Evolutionary conservation across 805 yeast genomes (phyloP), one percentile per base, ranked within the genome.

Genomic region (Ascoidea asiatica): DNA sequence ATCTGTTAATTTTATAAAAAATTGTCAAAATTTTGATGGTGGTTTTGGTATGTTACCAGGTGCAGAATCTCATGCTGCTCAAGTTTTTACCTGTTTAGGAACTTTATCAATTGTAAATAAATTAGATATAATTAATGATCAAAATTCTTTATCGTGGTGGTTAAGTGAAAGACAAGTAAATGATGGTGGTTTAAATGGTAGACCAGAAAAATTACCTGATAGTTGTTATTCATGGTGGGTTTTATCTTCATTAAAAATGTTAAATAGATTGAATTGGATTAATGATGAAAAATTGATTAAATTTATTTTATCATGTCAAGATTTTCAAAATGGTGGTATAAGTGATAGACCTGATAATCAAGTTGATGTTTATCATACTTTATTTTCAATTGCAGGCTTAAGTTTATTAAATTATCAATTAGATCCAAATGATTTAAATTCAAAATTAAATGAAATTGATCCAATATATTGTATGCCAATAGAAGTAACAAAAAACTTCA

Each of bases 211-310:
- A 58, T 64, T 87, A 18, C 95, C 97, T 0, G 99, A 92, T 61
- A 95, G 86, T n/a, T 92, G 99, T 58, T 92, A 92, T 59, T 79
- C 92, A 53, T 92, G 97, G 95, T 92, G 99, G 99, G 95, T 88
- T 7, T 59, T 88, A 19, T 81, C 94, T 1, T 72, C 87, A 2
- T 62, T 89, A 46, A 72, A 82, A 0, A 78, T 86, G 36, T 66
- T 90, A 19, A 74, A 65, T 0, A 77, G 73, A 49, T 59, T 78
- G 18, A 73, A 83, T 50, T 88, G 95, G 88, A 81, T 92, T n/a
- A 81, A 86, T 55, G 68, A 66, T 22, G 69, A 63, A 4, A 76
- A 72, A 52, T 64, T 92, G 46, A 70, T 72, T 43, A 59, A 62
- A 2, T 92, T 88, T 56, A 88, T 92, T 4, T 61, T 90, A 37